Conservation (phyloP, 257 asterid species). For the Linaria vulgaris region DNA sequence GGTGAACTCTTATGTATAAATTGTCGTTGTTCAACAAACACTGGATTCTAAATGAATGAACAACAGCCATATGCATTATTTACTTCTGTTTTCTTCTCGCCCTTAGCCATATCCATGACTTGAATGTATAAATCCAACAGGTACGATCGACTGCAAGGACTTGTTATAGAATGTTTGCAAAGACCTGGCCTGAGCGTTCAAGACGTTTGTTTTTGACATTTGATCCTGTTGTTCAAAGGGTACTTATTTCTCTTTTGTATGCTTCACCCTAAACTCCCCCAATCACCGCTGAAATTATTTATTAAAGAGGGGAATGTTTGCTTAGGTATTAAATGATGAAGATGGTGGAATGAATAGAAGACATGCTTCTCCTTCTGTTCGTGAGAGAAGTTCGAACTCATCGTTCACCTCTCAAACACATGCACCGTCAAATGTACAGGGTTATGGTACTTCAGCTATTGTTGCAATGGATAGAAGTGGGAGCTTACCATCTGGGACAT, state of each 20-base stretch:
- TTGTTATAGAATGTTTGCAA: slow-evolving; percentile 91
- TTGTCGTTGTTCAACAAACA: too few species aligned
- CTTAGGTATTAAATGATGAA: slow-evolving; percentile 86
- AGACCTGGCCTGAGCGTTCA: slow-evolving; percentile 99
- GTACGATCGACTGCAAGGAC: slow-evolving; percentile 96
- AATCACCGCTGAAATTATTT: slow-evolving; percentile 17
- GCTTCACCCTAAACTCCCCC: slow-evolving; percentile 4
- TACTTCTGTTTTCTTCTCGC: slow-evolving; percentile 22
- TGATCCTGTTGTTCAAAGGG: slow-evolving; percentile 98
- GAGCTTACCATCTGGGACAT: slow-evolving; percentile 61
- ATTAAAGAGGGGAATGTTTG: slow-evolving; percentile 28
- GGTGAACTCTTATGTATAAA: too few species aligned
- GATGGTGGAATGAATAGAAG: slow-evolving; percentile 97
- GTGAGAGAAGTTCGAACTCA: slow-evolving; percentile 73
- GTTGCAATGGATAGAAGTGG: slow-evolving; percentile 95
- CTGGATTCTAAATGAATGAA: too few species aligned
- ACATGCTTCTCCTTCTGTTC: slow-evolving; percentile 94
- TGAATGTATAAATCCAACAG: slow-evolving; percentile 41
- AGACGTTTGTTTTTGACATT: slow-evolving; percentile 82
- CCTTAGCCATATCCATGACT: slow-evolving; percentile 19
- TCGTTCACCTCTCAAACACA: slow-evolving; percentile 63
- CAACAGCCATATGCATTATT: not conserved
- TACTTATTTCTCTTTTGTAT: slow-evolving; percentile 30
- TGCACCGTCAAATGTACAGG: slow-evolving; percentile 66
- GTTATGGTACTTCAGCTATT: slow-evolving; percentile 97